Evolutionary conservation across 2,329 filamentous ascomycete genomes (phyloP), one percentile per base, ranked within the genome.

Genomic region (Dissoconium aciculare): DNA sequence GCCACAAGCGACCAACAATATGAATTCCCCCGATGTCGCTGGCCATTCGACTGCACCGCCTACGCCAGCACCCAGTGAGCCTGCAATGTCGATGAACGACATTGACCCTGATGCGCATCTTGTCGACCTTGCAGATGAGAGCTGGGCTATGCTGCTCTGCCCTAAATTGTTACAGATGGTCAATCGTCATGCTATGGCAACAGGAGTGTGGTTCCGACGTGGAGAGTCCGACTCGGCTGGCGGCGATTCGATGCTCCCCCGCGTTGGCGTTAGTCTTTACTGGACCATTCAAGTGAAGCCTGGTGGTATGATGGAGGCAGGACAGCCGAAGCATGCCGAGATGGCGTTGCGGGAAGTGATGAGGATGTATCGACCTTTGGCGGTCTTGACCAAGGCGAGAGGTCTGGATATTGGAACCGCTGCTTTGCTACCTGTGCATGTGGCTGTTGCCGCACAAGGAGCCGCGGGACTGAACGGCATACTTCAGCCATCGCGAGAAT

Each of bases 381-480:
- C 73, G 0, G 70, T 78, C 11, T 50, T 89, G 43, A 78, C 78
- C 2, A 66, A 72, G 39, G 68, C 74, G 13, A 69, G 76, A 37
- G 78, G 50, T 55, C 71, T 53, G 45, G 59, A 73, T 46, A 66
- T 71, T 45, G 54, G 32, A 63, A 58, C 28, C 71, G 74, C 46
- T 58, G 57, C 11, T 64, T n/a, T 73, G n/a, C 59, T 78, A 44
- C 81, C 81, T 11, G 82, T 80, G 77, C 81, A 87, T 60, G 60
- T 87, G 36, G 75, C 72, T 9, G 75, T 70, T 11, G 78, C 74
- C 2, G 67, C 78, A 53, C 77, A 76, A 55, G 77, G 69, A 2
- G 72, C 74, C 3, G 62, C 69, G 49, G 74, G 67, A 12, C 53
- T 87, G 48, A 46, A 58, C 17, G 46, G 47, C 1, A 31, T 46